Evolutionary conservation across 148 eudicot species (phyloP).

Genomic region (Fagopyrum tataricum): DNA sequence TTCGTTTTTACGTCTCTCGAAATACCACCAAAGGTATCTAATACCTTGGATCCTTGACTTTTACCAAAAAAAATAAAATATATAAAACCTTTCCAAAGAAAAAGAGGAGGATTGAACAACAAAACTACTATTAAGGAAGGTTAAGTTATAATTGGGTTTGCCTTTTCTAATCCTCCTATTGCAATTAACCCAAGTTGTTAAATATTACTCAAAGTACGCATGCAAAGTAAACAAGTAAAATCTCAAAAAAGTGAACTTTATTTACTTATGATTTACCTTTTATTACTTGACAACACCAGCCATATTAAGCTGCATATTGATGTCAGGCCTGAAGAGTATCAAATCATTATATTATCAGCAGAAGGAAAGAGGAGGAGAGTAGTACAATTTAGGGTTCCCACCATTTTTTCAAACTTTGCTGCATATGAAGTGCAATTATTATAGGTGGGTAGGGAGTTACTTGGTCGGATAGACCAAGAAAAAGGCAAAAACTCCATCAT

Average conservation of each 20-base stretch:
- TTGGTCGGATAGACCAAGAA: constrained; percentile 2
- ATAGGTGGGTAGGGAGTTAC: not conserved
- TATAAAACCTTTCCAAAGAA: not conserved
- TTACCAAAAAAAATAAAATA: too few relatives aligned
- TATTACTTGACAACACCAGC: not conserved
- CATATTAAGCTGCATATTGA: not conserved
- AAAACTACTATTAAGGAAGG: not conserved
- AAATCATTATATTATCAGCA: constrained; percentile 6
- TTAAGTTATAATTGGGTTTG: not conserved
- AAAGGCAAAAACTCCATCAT: not conserved
- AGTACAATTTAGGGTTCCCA: not conserved
- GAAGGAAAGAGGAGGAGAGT: not conserved
- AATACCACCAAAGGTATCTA: too few relatives aligned
- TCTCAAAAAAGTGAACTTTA: not conserved
- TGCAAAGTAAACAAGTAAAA: not conserved
- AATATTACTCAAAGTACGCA: not conserved
- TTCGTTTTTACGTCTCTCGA: too few relatives aligned
- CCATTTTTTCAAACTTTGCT: not conserved
- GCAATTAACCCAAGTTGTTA: not conserved
- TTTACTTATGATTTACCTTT: not conserved
- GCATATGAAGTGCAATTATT: constrained; percentile 7
- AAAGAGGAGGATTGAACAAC: not conserved
- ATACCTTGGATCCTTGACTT: too few relatives aligned
- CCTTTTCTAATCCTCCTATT: not conserved
- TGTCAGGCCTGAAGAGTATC: not conserved